Evolutionary conservation across 257 asterid species (phyloP).

Genomic region (Nicotiana noctiflora): DNA sequence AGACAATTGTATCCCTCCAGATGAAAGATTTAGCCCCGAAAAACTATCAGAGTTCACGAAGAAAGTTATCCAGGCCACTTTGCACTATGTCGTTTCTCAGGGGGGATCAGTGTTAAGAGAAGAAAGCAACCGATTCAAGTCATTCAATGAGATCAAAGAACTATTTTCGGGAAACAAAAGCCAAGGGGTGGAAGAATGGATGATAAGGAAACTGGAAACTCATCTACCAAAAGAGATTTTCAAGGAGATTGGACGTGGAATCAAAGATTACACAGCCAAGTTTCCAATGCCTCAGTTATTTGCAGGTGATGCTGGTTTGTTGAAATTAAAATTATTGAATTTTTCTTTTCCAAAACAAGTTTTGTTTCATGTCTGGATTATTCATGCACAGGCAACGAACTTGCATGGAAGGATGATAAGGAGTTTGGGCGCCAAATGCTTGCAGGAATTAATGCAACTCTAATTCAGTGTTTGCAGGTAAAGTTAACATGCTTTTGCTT

Average conservation of each 20-base stretch:
- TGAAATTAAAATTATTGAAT: background rate
- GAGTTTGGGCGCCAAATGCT: constrained; percentile 50
- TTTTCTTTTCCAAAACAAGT: background rate
- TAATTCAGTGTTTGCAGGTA: constrained; percentile 38
- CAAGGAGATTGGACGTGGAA: constrained; percentile 23
- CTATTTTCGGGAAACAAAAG: constrained; percentile 19
- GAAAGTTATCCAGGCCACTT: constrained; percentile 25
- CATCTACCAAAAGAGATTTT: constrained; percentile 25
- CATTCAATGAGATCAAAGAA: constrained; percentile 31
- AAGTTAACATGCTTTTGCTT: background rate
- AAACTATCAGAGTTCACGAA: constrained; percentile 28
- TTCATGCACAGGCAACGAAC: constrained; percentile 21
- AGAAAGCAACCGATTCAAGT: constrained; percentile 26
- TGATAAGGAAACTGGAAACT: constrained; percentile 26
- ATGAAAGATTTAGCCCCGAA: constrained; percentile 36
- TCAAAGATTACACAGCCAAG: constrained; percentile 15
- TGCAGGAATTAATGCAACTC: constrained; percentile 44
- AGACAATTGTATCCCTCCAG: constrained; percentile 32
- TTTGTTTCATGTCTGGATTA: constrained; percentile 2
- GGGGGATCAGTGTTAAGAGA: constrained; percentile 11
- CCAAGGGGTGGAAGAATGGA: constrained; percentile 17
- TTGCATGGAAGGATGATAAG: constrained; percentile 41
- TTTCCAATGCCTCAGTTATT: constrained; percentile 27
- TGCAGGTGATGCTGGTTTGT: constrained; percentile 23
- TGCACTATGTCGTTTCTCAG: constrained; percentile 30